Conservation (phyloP, 805 yeast species). For the Zygotorulaspora sp. region DNA sequence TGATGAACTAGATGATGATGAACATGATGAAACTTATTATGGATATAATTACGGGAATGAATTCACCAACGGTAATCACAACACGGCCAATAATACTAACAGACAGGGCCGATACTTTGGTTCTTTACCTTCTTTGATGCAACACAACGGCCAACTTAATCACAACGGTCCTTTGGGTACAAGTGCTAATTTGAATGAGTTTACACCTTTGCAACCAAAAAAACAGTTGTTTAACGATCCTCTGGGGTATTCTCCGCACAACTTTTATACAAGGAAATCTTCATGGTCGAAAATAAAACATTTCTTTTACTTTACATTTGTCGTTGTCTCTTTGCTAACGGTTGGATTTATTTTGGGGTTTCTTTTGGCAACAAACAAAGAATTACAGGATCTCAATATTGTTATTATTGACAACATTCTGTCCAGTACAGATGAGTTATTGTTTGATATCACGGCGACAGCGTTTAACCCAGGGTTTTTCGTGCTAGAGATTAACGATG, state of each 20-base stretch:
- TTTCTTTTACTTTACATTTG: slow-evolving; percentile 34
- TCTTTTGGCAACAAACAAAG: slow-evolving; percentile 79
- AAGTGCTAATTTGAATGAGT: slow-evolving; percentile 17
- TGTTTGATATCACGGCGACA: slow-evolving; percentile 70
- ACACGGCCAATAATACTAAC: slow-evolving; percentile 6
- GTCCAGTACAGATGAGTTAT: slow-evolving; percentile 77
- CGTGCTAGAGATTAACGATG: slow-evolving; percentile 55
- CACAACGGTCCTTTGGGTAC: neutral
- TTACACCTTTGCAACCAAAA: slow-evolving; percentile 20
- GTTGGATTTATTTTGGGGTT: slow-evolving; percentile 82
- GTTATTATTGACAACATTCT: slow-evolving; percentile 62
- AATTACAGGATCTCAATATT: slow-evolving; percentile 62
- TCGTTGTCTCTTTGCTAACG: slow-evolving; percentile 47
- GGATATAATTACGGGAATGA: slow-evolving; percentile 4
- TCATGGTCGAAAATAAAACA: slow-evolving; percentile 34
- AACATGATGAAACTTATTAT: slow-evolving; percentile 11
- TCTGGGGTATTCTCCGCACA: slow-evolving; percentile 45
- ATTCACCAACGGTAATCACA: slow-evolving; percentile 4
- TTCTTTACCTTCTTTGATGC: slow-evolving; percentile 6
- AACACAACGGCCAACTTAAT: slow-evolving; percentile 2
- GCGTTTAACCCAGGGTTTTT: slow-evolving; percentile 88
- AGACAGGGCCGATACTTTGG: slow-evolving; percentile 6
- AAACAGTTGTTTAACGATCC: slow-evolving; percentile 17
- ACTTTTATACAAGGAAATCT: slow-evolving; percentile 37
- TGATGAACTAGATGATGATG: slow-evolving; percentile 20